A percentile compares a stretch with the other conserved stretches of the same genome.
Conservation (phyloP, 1,284 basidiomycete species). For the Microstroma glucosiphilum region DNA sequence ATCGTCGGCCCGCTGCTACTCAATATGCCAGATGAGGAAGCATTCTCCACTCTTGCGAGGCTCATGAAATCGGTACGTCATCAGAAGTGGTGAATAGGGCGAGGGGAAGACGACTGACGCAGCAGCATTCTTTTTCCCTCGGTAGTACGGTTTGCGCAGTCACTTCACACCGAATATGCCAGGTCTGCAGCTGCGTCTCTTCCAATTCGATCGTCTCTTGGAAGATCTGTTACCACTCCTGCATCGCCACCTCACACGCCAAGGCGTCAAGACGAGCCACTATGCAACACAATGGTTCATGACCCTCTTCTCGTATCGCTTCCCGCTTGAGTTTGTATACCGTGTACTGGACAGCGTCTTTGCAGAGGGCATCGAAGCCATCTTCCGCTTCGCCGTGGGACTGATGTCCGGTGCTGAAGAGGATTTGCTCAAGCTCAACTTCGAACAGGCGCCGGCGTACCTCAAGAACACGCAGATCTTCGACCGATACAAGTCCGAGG, state of each 20-base stretch:
- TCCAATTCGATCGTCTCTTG: constrained; percentile 83
- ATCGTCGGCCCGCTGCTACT: constrained; percentile 86
- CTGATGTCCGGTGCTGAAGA: constrained; percentile 84
- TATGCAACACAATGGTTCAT: constrained; percentile 94
- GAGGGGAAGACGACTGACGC: neutral
- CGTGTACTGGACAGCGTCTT: constrained; percentile 90
- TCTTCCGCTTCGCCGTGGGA: constrained; percentile 87
- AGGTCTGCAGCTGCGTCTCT: constrained; percentile 80
- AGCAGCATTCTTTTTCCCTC: neutral
- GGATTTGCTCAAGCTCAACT: constrained; percentile 27
- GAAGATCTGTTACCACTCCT: constrained; percentile 87
- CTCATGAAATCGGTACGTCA: constrained; percentile 71
- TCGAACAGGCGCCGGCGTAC: constrained; percentile 39
- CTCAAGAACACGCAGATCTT: constrained; percentile 35
- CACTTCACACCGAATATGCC: constrained; percentile 99
- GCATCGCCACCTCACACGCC: constrained; percentile 81
- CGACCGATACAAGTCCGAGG: constrained; percentile 24
- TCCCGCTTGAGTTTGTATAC: constrained; percentile 87
- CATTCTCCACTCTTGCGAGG: constrained; percentile 88
- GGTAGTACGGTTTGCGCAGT: constrained; percentile 76
- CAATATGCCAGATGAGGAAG: constrained; percentile 65
- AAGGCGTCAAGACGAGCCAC: constrained; percentile 86
- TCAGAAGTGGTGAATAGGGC: no score
- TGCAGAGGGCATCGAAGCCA: constrained; percentile 91
- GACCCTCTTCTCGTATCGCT: constrained; percentile 63